Evolutionary conservation across 345 rosid genomes (phyloP), one percentile per base, ranked within the genome.

Genomic region (Fremontodendron californicum): DNA sequence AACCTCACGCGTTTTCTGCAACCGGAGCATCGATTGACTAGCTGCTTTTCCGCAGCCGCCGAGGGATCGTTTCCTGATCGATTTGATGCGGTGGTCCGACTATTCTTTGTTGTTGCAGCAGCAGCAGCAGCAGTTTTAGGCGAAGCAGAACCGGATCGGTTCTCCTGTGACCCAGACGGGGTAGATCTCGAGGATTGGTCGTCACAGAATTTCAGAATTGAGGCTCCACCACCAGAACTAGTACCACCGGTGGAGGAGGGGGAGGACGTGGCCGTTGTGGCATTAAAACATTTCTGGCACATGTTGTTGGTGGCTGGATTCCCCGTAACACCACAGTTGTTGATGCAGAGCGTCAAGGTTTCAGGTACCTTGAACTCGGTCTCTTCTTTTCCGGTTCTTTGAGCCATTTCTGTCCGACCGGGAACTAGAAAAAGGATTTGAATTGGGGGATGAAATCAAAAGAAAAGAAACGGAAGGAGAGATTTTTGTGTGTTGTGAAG

Each of bases 251-350:
- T 0, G 31, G 81, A 0, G 3, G 85, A 1, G 3, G 86, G 49
- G 25, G 85, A 43, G 46, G 87, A 15, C 11, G 91, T 31, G 54
- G 86, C 74, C n/a, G 91, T 80, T 64, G 91, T 76, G 0, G 95
- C 97, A 89, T 82, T 90, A 85, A 89, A 93, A 84, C 99, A 93
- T 74, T 93, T 90, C 88, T 93, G 97, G 85, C 99, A 93, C 99
- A 91, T 93, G 76, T 93, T 91, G 81, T 93, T 94, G 67, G 97
- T 91, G 13, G 99, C 92, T 0, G 99, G 98, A 80, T 91, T 94
- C 0, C 92, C 97, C 0, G 93, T 87, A 63, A 94, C 87, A 62
- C 97, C 94, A 65, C 98, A 95, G 82, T 93, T 93, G 77, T 93
- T 93, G 55, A 85, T 78, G 54, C 99, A 95, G 6, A 88, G 82